Evolutionary conservation across 208 protist species (phyloP), one percentile per base, ranked within the genome.

Genomic region (Blastocrithidia nonstop): DNA sequence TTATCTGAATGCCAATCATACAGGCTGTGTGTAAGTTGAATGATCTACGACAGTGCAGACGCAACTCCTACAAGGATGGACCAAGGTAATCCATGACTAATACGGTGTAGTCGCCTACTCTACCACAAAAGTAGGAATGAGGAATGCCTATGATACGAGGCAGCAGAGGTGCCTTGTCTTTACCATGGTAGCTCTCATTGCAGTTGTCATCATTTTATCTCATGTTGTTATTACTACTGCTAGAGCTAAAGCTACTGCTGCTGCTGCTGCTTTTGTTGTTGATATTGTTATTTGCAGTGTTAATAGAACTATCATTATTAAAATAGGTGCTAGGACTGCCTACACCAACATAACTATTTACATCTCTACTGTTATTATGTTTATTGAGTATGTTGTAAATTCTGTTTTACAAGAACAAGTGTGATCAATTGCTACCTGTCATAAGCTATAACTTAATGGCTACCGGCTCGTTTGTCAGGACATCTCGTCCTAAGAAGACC

Each of bases 31-130:
- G 98, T 0, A 93, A 9, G 11, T 39, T 78, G 56, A 98, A 97
- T 21, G 59, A 64, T 8, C 72, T 62, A 15, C 64, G 50, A 56
- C 88, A 97, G 38, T 91, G 71, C 25, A 88, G 93, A 53, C 99
- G 99, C 4, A 99, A 61, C 54, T 99, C 97, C 51, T 99, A 96
- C 7, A 99, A 70, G 38, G 71, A 93, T 7, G 97, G 96, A 0
- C 98, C 98, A 0, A 99, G 71, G 6, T 99, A 64, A 37, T 99
- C 97, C 68, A 99, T 98, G 17, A 99, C 96, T 71, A 99, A 92
- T 8, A 98, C 94, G 47, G 98, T 97, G 61, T 98, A 98, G 28
- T 98, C 91, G 1, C 94, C 95, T 26, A 96, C 93, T 3, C 80
- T 36, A 1, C 96, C 97, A 60, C 73, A 98, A 63, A 90, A 99